These are phyloP conservation scores for baker's yeast (Saccharomyces cerevisiae) DNA, from an alignment of 805 yeast genomes.

Conservation along the genomic window DNA sequence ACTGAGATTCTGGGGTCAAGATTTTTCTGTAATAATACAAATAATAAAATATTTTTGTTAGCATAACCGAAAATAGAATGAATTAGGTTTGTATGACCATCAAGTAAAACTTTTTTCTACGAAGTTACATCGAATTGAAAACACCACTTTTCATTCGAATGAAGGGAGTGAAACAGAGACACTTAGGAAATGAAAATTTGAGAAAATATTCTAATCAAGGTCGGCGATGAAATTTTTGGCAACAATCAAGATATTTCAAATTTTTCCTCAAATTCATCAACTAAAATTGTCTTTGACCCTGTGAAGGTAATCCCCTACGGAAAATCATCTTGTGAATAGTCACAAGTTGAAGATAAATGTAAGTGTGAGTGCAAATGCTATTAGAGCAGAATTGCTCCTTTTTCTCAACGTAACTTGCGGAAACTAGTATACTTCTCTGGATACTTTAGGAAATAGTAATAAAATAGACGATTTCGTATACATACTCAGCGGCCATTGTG, in stretches of 20 bases:
- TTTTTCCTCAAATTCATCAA: constrained; percentile 8
- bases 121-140: constrained; percentile 34
- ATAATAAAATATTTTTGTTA: not conserved
- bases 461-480: constrained; percentile 3
- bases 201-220: not conserved
- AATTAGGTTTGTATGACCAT: not conserved
- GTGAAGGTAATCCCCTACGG: constrained; percentile 27
- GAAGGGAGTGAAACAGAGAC: constrained; percentile 31
- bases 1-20: constrained; percentile 71
- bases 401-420: constrained; percentile 10
- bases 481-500: constrained; percentile 35
- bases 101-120: constrained; percentile 8
- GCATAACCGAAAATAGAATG: not conserved
- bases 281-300: constrained; percentile 23
- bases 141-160: constrained; percentile 36
- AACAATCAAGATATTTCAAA: not conserved
- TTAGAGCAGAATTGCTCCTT: not conserved
- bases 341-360: not conserved
- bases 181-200: constrained; percentile 16
- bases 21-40: constrained; percentile 30
- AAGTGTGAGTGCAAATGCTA: not conserved
- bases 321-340: not conserved
- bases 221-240: constrained; percentile 7
- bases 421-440: not conserved
- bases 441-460: not conserved